Evolutionary conservation across 2,329 filamentous ascomycete genomes (phyloP), one percentile per base, ranked within the genome.

Genomic region (Stagonosporopsis tanaceti): DNA sequence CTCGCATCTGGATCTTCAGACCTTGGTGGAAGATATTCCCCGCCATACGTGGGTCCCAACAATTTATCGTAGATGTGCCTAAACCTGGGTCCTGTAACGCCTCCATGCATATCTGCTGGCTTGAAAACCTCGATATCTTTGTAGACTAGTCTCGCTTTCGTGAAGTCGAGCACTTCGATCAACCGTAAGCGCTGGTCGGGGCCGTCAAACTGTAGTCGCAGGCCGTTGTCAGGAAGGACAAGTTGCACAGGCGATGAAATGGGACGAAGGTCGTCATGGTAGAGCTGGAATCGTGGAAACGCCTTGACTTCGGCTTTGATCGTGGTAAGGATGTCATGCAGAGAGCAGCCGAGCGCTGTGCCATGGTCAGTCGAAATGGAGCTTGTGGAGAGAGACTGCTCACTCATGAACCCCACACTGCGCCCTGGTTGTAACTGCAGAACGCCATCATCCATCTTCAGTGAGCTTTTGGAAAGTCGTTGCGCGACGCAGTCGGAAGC

Each of bases 41-140:
- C 95, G 1, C 91, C 91, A 74, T 96, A 98, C 0, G 94, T 96
- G 17, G 93, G 93, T 0, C 95, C 95, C 62, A 99, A 88, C n/a
- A 97, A 82, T 50, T 91, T 88, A 69, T 96, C 92, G 75, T 98
- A 99, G 64, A 99, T 89, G 75, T 96, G 92, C 58, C 89, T 85
- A 75, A 97, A 97, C 15, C 86, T 89, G 4, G 93, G 93, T 0
- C 92, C 92, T 37, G 59, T 67, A 24, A 70, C 59, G 6, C 60
- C 64, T 35, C 57, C 57, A 30, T 61, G 55, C 22, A 72, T 69
- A 17, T 76, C 76, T 57, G 67, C 68, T 1, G 85, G 85, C 70
- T 92, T 93, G 50, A 93, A 84, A 15, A 97, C 85, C 62, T 96
- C 91, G 50, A 88, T 87, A 61, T 86, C 86, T 68, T 92, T 95